Conservation (phyloP, 1,139 yeast genomes). For the Debaryomycetaceae sp. region DNA sequence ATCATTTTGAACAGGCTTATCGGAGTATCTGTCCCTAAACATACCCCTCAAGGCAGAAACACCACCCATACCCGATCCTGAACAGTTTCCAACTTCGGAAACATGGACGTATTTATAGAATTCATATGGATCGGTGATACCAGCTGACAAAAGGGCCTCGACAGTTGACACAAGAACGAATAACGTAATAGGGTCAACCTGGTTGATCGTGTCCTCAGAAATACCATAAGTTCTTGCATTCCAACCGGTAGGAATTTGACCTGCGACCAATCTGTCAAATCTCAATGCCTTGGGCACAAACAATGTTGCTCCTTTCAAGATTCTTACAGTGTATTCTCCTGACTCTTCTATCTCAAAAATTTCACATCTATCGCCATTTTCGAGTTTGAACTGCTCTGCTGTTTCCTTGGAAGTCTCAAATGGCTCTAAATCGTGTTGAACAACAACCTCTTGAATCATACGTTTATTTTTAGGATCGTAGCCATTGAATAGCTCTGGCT, state of each 20-base stretch:
- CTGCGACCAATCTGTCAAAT: conserved; percentile 95
- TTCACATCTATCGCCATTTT: conserved; percentile 94
- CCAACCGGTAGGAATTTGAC: conserved; percentile 99
- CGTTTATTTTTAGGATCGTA: conserved; percentile 93
- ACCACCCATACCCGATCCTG: conserved; percentile 99
- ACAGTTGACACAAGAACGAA: conserved; percentile 91
- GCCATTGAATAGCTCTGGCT: conserved; percentile 90
- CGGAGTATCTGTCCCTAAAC: conserved; percentile 93
- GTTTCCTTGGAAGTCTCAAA: conserved; percentile 94
- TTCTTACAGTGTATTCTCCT: conserved; percentile 87
- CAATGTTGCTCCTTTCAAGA: conserved; percentile 90
- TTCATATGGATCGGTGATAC: conserved; percentile 97
- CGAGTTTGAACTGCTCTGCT: conserved; percentile 89
- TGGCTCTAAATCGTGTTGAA: conserved; percentile 94
- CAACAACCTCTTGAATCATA: conserved; percentile 89
- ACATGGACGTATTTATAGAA: conserved; percentile 97
- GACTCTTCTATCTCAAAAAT: conserved; percentile 83
- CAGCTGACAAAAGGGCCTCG: conserved; percentile 89
- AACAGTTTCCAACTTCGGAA: conserved; percentile 97
- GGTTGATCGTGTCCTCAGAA: conserved; percentile 84
- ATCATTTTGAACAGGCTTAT: conserved; percentile 93
- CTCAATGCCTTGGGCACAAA: conserved; percentile 92
- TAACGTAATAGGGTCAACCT: conserved; percentile 94
- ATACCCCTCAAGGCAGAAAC: conserved; percentile 93
- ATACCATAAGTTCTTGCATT: conserved; percentile 93